Evolutionary conservation across 2,329 filamentous ascomycete species (phyloP).

Genomic region (Aciculosporium take): DNA sequence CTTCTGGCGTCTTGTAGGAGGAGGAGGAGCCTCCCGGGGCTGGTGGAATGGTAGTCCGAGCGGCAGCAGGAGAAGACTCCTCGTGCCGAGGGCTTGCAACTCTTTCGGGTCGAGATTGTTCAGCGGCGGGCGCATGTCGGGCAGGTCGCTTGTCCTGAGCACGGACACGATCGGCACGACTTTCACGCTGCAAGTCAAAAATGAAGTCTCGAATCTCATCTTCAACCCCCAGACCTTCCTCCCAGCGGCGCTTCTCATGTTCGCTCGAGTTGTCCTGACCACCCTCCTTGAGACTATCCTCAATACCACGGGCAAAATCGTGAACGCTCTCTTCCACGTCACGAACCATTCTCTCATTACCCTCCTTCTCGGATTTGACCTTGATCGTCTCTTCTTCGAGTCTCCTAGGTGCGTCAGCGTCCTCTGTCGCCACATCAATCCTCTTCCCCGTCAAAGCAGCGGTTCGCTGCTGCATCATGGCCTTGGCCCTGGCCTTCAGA

Average conservation of each 20-base stretch:
- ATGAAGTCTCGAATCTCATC: constrained; percentile 97
- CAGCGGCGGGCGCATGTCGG: constrained; percentile 25
- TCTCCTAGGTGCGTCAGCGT: constrained; percentile 65
- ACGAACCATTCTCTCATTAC: constrained; percentile 89
- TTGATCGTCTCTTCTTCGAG: constrained; percentile 78
- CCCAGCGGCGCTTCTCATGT: constrained; percentile 87
- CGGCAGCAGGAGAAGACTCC: constrained; percentile 36
- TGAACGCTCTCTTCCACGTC: constrained; percentile 94
- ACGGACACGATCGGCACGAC: constrained; percentile 57
- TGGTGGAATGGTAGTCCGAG: constrained; percentile 31
- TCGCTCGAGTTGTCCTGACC: constrained; percentile 62
- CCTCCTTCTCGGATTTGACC: constrained; percentile 72
- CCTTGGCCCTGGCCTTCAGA: constrained; percentile 85
- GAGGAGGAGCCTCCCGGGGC: constrained; percentile 55
- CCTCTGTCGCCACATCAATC: constrained; percentile 52
- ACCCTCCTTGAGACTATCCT: constrained; percentile 76
- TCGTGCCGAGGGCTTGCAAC: constrained; percentile 33
- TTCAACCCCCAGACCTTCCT: constrained; percentile 89
- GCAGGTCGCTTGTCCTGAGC: constrained; percentile 40
- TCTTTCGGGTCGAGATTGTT: constrained; percentile 28
- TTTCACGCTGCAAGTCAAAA: constrained; percentile 82
- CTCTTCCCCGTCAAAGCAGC: constrained; percentile 83
- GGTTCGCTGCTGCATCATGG: constrained; percentile 97
- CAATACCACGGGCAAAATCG: constrained; percentile 72
- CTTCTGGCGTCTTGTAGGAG: constrained; percentile 79